Base-by-base conservation (phyloP, 768 basidiomycete species). In the Tulasnella sp. region DNA sequence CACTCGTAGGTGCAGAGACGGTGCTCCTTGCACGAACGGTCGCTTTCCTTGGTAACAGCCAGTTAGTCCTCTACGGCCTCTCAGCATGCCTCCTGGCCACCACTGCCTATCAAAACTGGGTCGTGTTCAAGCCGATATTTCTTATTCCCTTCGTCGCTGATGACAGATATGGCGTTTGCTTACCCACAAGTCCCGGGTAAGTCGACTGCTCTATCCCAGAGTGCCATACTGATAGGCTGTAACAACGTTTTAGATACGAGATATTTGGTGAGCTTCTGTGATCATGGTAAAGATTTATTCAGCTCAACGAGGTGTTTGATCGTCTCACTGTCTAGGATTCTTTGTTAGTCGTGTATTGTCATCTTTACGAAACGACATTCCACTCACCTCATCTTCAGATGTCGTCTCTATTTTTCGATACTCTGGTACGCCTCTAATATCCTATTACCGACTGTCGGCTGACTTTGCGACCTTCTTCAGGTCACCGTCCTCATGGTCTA, bases 61-160 rank as follows among this genome's bases (percentile, higher is more conserved):
- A 31, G 4, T 8, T 4, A 14, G n/a, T 70, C 67, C 8, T 75
- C 31, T 31, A 25, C 67, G 22, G 34, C 29, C 58, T 75, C 22
- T 68, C 75, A 2, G 39, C 40, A 29, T 74, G 73, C 73, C 73
- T 74, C 52, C 3, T 54, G 22, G 42, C 45, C 29, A 39, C 67
- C 25, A 39, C 67, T n/a, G 67, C 67, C 36, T 76, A 69, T 22
- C 75, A 76, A 22, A 69, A 40, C 9, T 76, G 75, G 75, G 75
- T 76, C 29, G 69, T 76, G 22, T 76, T 76, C 67, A 36, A 40
- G 40, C 75, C 75, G 0, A 69, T 76, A 67, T 15, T 42, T 9
- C 58, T 76, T 34, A 25, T 76, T 9, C 67, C 75, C 1, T 76
- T 76, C 67, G 6, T 76, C 25, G 36, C 75, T 11, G 36, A 14